A percentile compares a stretch with the other conserved stretches of the same genome.
Evolutionary conservation across 352 stramenopile species (phyloP).

Genomic region (Pythium utonaiense): DNA sequence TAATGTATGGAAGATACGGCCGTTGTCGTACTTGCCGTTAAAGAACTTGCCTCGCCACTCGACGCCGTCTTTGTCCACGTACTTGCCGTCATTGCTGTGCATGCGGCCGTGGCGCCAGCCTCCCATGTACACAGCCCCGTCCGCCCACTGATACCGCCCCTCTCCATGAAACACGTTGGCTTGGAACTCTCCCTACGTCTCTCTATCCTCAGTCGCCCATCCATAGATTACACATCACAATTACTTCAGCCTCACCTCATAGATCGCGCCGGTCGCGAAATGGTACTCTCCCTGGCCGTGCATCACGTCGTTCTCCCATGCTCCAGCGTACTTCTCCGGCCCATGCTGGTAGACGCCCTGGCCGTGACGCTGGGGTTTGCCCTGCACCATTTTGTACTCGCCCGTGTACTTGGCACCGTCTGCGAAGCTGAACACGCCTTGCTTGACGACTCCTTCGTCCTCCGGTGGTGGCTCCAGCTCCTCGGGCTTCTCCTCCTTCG

Average conservation of each 20-base stretch:
- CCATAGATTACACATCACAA: background rate
- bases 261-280: constrained; percentile 68
- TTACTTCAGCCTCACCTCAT: no score
- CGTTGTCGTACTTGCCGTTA: constrained; percentile 86
- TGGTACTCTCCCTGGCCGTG: constrained; percentile 54
- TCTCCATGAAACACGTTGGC: constrained; percentile 56
- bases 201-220: no score
- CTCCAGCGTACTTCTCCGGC: constrained; percentile 58
- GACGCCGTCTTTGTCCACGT: constrained; percentile 75
- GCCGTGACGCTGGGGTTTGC: constrained; percentile 40
- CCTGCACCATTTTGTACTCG: constrained; percentile 35
- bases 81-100: constrained; percentile 60
- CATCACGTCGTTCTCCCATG: constrained; percentile 68
- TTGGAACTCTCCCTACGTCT: constrained; percentile 49
- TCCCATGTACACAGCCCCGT: constrained; percentile 63
- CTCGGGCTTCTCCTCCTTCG: constrained; percentile 29
- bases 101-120: constrained; percentile 64
- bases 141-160: constrained; percentile 61
- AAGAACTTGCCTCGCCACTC: constrained; percentile 64
- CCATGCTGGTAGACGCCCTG: constrained; percentile 45
- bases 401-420: constrained; percentile 64
- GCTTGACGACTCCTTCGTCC: constrained; percentile 38
- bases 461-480: constrained; percentile 27
- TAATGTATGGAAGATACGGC: constrained; percentile 70
- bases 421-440: constrained; percentile 59